Evolutionary conservation across 352 stramenopile genomes (phyloP).

Genomic region (Phytopythium cucurbitacearum): DNA sequence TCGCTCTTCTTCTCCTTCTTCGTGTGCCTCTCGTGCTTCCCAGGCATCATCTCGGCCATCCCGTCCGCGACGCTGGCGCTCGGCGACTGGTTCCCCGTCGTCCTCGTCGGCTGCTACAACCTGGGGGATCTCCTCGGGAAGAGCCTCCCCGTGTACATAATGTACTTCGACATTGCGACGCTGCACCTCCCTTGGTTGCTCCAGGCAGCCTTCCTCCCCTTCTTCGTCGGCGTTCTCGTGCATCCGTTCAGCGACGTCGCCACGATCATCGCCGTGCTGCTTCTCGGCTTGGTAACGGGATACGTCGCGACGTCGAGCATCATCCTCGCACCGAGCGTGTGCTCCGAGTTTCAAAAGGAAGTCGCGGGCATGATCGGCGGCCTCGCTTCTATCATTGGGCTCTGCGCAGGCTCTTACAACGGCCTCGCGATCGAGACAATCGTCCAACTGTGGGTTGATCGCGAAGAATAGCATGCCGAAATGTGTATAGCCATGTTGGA

Average conservation of each 20-base stretch:
- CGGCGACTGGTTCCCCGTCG: slow-evolving; percentile 71
- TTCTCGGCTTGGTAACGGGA: slow-evolving; percentile 60
- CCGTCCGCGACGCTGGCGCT: slow-evolving; percentile 51
- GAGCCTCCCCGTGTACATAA: slow-evolving; percentile 61
- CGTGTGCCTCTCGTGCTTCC: slow-evolving; percentile 76
- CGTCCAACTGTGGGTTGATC: slow-evolving; percentile 35
- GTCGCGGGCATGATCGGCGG: slow-evolving; percentile 71
- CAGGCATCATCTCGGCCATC: slow-evolving; percentile 69
- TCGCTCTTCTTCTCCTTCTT: slow-evolving; percentile 77
- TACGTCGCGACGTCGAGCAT: slow-evolving; percentile 80
- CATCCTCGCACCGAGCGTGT: slow-evolving; percentile 70
- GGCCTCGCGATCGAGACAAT: slow-evolving; percentile 66
- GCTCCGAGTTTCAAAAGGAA: slow-evolving; percentile 75
- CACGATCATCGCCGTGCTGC: slow-evolving; percentile 44
- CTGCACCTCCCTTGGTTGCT: slow-evolving; percentile 64
- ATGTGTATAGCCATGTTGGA: too few species aligned
- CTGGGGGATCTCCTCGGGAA: slow-evolving; percentile 77
- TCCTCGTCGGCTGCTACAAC: slow-evolving; percentile 74
- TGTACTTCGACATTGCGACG: slow-evolving; percentile 66
- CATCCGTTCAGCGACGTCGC: slow-evolving; percentile 52
- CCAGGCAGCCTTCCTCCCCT: slow-evolving; percentile 60
- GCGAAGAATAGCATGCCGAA: not conserved
- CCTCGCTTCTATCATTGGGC: slow-evolving; percentile 63
- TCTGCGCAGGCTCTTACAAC: slow-evolving; percentile 75
- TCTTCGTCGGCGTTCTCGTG: slow-evolving; percentile 58